Evolutionary conservation across 352 stramenopile genomes (phyloP).

Genomic region (Pilasporangium apinafurcum): DNA sequence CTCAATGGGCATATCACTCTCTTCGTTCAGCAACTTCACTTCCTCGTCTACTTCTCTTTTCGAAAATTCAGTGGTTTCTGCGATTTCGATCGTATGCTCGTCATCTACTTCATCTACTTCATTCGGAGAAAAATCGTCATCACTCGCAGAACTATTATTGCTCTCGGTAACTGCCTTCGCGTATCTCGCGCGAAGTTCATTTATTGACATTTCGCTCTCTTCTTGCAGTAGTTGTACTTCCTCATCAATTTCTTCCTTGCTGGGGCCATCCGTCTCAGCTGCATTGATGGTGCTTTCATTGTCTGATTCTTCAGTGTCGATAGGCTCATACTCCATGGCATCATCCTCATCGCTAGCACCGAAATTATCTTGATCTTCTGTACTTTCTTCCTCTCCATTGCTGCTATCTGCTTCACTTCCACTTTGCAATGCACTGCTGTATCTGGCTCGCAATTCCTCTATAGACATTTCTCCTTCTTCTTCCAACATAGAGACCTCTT

Average conservation of each 20-base stretch:
- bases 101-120: slow-evolving; percentile 34
- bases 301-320: slow-evolving; percentile 49
- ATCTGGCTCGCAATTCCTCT: slow-evolving; percentile 64
- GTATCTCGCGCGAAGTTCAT: slow-evolving; percentile 66
- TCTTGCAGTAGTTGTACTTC: slow-evolving; percentile 85
- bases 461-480: slow-evolving; percentile 90
- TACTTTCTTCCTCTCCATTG: slow-evolving; percentile 7
- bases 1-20: slow-evolving; percentile 86
- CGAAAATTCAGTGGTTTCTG: slow-evolving; percentile 34
- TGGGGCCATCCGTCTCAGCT: slow-evolving; percentile 60
- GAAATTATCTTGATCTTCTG: slow-evolving; percentile 7
- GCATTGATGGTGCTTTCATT: slow-evolving; percentile 90
- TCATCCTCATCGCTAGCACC: slow-evolving; percentile 7
- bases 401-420: slow-evolving; percentile 1
- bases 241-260: slow-evolving; percentile 43
- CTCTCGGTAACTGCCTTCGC: slow-evolving; percentile 16
- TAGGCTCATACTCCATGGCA: slow-evolving; percentile 20
- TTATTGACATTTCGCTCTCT: slow-evolving; percentile 91
- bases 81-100: slow-evolving; percentile 80
- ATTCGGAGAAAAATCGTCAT: slow-evolving; percentile 16
- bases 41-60: slow-evolving; percentile 47
- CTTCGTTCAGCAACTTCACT: slow-evolving; percentile 64
- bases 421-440: slow-evolving; percentile 18
- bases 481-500: slow-evolving; percentile 86
- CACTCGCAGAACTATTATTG: slow-evolving; percentile 26